These are phyloP conservation scores for Moniliophthora roreri DNA, from an alignment of 1,284 basidiomycete species.

Conservation along the genomic window DNA sequence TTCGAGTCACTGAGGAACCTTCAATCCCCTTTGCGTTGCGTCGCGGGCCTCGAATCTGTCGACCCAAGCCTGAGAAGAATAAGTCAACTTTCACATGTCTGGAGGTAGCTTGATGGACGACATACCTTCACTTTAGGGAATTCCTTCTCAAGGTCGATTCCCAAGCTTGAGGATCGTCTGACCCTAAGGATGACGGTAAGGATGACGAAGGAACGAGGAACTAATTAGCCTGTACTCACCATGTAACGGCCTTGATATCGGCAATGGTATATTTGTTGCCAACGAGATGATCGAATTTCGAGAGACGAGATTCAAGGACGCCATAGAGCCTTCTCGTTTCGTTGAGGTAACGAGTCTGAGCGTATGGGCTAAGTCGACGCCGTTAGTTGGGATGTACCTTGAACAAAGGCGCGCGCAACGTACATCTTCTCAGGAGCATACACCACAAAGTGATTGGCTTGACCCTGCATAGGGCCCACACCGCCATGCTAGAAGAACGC, in stretches of 20 bases:
- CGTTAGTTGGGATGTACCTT: not conserved
- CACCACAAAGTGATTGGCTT: not conserved
- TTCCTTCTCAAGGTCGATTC: no score
- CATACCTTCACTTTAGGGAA: no score
- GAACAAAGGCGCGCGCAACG: not conserved
- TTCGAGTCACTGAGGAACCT: no score
- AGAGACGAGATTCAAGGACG: not conserved
- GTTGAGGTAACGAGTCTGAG: constrained; percentile 1
- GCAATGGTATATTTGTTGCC: constrained; percentile 1
- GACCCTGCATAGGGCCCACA: constrained; percentile 3
- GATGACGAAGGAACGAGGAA: no score
- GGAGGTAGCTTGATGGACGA: no score
- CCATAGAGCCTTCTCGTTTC: constrained; percentile 5
- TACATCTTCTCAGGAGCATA: not conserved
- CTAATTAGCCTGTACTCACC: not conserved
- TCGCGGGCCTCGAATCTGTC: no score
- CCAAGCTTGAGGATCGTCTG: no score
- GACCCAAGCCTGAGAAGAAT: no score
- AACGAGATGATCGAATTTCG: not conserved
- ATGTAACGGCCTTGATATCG: constrained; percentile 1
- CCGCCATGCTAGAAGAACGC: not conserved
- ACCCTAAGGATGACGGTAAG: no score
- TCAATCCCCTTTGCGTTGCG: no score
- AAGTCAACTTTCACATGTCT: no score
- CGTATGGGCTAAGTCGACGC: not conserved